These are phyloP conservation scores for Neoarthrinium moseri DNA, from an alignment of 2,329 filamentous ascomycete species.

Conservation along the genomic window DNA sequence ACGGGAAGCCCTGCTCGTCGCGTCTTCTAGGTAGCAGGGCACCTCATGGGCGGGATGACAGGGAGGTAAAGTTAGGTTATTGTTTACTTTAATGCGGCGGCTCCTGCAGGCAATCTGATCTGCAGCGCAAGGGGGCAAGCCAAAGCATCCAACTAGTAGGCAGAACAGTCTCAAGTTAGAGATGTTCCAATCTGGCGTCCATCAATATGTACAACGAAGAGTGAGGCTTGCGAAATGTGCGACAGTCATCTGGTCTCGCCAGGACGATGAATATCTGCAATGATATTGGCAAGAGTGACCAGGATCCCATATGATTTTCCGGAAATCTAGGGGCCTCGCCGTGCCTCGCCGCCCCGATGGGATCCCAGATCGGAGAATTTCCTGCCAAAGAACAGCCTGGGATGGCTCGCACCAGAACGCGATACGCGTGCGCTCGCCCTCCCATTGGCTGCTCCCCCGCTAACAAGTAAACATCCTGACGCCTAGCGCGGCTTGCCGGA, in stretches of 20 bases:
- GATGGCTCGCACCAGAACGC: not conserved
- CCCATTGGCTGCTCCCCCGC: not conserved
- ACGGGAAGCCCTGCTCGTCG: no score
- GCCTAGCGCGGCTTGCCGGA: not conserved
- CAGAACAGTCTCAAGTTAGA: no score
- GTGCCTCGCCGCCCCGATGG: no score
- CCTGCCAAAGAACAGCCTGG: no score
- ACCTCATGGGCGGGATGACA: constrained; percentile 3
- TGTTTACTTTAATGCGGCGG: constrained; percentile 18
- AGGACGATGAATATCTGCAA: no score
- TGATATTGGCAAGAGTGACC: constrained; percentile 1
- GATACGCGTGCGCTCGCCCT: not conserved
- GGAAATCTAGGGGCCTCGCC: no score
- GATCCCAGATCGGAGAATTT: not conserved
- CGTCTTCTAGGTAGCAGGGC: no score
- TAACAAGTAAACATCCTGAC: constrained; percentile 2
- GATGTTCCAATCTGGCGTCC: no score
- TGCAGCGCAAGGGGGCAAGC: not conserved
- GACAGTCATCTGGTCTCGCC: no score
- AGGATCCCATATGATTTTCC: not conserved
- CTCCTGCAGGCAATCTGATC: not conserved
- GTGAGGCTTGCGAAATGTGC: not conserved
- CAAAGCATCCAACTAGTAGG: no score
- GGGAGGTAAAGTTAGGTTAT: constrained; percentile 9
- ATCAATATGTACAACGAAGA: not conserved